Percentiles rank a stretch among this genome's conserved stretches.
Evolutionary conservation across 2,329 filamentous ascomycete genomes (phyloP).

Genomic region (Diaporthe australafricana): DNA sequence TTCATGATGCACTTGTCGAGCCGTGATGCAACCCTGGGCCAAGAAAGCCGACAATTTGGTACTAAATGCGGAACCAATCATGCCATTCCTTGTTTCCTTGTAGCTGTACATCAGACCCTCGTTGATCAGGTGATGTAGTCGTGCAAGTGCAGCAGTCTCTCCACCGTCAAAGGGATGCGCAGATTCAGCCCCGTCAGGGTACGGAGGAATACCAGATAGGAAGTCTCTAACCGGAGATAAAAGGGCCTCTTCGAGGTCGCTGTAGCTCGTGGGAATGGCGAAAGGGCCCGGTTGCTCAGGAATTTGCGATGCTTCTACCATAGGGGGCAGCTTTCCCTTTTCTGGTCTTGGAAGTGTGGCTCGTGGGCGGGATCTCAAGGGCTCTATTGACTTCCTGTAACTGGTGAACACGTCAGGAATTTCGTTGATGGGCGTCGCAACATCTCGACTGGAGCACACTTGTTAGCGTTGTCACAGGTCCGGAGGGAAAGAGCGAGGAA

Average conservation of each 20-base stretch:
- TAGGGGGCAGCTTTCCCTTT: conserved; percentile 63
- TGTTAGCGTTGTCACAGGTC: not conserved
- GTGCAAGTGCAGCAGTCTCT: conserved; percentile 68
- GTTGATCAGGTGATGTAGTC: conserved; percentile 70
- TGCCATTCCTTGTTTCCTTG: conserved; percentile 77
- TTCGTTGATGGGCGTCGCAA: conserved; percentile 64
- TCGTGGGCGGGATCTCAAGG: conserved; percentile 74
- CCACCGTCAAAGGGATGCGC: conserved; percentile 78
- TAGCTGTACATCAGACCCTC: conserved; percentile 73
- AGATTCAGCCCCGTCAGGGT: conserved; percentile 64
- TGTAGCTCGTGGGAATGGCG: conserved; percentile 66
- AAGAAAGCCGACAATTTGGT: conserved; percentile 83
- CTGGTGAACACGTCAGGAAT: conserved; percentile 81
- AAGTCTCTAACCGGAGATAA: conserved; percentile 66
- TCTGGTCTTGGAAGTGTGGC: conserved; percentile 64
- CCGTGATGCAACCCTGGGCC: conserved; percentile 77
- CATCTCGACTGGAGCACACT: conserved; percentile 67
- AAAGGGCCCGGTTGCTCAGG: conserved; percentile 73
- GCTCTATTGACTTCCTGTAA: conserved; percentile 80
- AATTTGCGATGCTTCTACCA: conserved; percentile 62
- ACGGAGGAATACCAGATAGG: conserved; percentile 62
- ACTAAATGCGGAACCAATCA: conserved; percentile 77
- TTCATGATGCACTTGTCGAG: conserved; percentile 77
- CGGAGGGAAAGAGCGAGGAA: not conserved
- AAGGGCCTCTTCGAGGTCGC: conserved; percentile 65